Conservation (phyloP, 306 rosid species). For the Inga leiocalycina region DNA sequence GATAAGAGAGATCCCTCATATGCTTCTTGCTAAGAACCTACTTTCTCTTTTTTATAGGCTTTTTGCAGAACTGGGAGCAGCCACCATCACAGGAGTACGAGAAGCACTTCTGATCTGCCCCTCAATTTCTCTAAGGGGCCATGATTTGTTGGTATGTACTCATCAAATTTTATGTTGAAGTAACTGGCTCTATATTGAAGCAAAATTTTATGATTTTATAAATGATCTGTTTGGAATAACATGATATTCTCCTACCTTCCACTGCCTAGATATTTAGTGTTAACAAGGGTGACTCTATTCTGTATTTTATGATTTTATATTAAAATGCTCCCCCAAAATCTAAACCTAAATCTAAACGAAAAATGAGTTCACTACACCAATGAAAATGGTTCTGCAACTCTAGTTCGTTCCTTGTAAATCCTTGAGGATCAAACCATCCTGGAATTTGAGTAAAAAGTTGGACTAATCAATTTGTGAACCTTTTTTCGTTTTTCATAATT, state of each 20-base stretch:
- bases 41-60: constrained; percentile 50
- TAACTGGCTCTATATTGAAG: constrained; percentile 35
- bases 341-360: no score
- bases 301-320: not conserved
- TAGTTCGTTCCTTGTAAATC: not conserved
- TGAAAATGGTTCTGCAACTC: not conserved
- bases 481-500: no score
- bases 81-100: constrained; percentile 76
- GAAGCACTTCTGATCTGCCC: constrained; percentile 66
- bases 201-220: constrained; percentile 31
- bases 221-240: constrained; percentile 37
- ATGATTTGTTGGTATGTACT: constrained; percentile 47
- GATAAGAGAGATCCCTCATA: not conserved
- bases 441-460: not conserved
- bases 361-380: not conserved
- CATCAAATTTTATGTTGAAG: constrained; percentile 33
- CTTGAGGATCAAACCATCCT: not conserved
- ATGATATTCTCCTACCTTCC: constrained; percentile 17
- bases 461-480: not conserved
- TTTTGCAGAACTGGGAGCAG: constrained; percentile 79
- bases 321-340: not conserved
- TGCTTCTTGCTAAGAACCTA: constrained; percentile 16
- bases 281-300: not conserved
- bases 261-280: constrained; percentile 4
- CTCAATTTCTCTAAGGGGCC: constrained; percentile 33